Evolutionary conservation across 169 alveolate species (phyloP), one percentile per base, ranked within the genome.

Genomic region (Neospora caninum): DNA sequence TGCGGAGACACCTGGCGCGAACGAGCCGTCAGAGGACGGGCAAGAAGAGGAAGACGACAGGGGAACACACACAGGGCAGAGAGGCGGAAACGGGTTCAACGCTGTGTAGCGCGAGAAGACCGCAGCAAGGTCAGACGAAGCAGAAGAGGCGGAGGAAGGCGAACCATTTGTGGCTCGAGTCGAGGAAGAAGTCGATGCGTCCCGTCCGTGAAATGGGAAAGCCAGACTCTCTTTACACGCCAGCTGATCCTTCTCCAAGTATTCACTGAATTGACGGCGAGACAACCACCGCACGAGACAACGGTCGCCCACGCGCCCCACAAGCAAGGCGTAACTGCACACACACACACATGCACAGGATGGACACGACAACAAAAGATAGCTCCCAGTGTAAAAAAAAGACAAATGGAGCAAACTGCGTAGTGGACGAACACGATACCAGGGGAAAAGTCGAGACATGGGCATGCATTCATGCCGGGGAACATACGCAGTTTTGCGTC

Each of bases 241-340:
- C 27, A 31, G 43, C 38, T 49, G 22, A 45, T 88, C 92, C 38
- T 88, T 53, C 80, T 88, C 92, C 36, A 88, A 70, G 58, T 70
- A 49, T 13, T 70, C 92, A 38, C 41, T 41, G 49, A 88, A 88
- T 7, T 70, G 38, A 20, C 92, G 82, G 34, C 58, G 83, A 6
- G 80, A 6, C 49, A 54, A 20, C 92, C 92, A 88, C 58, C 92
- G 92, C 45, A 88, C 82, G 53, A 88, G 53, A 45, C 92, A 88
- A 27, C 92, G 80, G 49, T 88, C 92, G 10, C 92, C 92, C 80
- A 88, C 53, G 38, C 92, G 80, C 54, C 82, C 92, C 41, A 88
- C 83, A 25, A 88, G 92, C 29, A 34, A 88, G 31, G 82, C 92
- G 67, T 88, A 88, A 36, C 92, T 88, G 80, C 38, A 41, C 82